Conservation (phyloP, 2,329 filamentous ascomycete species). For the Talaromyces albobiverticillius region DNA sequence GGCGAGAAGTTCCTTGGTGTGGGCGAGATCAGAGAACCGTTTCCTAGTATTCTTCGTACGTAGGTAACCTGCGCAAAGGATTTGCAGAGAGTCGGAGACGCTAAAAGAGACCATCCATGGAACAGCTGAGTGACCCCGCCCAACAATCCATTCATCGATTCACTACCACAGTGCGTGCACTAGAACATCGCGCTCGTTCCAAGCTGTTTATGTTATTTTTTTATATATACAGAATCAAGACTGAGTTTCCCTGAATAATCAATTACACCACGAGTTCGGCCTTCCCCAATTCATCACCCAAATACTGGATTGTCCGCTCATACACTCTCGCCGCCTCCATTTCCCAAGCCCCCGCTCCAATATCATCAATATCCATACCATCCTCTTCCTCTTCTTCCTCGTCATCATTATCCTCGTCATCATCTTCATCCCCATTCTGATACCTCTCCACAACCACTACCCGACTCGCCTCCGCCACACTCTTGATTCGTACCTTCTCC, state of each 20-base stretch:
- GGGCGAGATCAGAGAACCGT: too few species aligned
- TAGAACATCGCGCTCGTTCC: too few species aligned
- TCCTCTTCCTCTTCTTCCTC: constrained; percentile 39
- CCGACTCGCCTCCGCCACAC: constrained; percentile 73
- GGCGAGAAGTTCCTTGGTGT: too few species aligned
- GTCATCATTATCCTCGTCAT: constrained; percentile 31
- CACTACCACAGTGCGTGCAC: too few species aligned
- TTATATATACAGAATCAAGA: too few species aligned
- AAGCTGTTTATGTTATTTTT: too few species aligned
- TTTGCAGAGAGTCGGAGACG: not conserved
- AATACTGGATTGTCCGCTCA: constrained; percentile 71
- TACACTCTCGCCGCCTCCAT: constrained; percentile 76
- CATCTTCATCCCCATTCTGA: constrained; percentile 44
- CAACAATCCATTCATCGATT: constrained; percentile 11
- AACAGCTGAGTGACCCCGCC: constrained; percentile 1
- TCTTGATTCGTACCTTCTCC: constrained; percentile 84
- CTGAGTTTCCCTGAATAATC: too few species aligned
- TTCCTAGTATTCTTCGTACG: too few species aligned
- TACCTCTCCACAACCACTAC: constrained; percentile 65
- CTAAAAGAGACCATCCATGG: constrained; percentile 7
- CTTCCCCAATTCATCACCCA: constrained; percentile 64
- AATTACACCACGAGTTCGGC: constrained; percentile 13
- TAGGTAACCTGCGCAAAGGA: too few species aligned
- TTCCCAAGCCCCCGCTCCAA: constrained; percentile 44
- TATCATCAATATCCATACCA: constrained; percentile 21